Conservation (phyloP, 805 yeast species). For the Wickerhamiella musiphila region DNA sequence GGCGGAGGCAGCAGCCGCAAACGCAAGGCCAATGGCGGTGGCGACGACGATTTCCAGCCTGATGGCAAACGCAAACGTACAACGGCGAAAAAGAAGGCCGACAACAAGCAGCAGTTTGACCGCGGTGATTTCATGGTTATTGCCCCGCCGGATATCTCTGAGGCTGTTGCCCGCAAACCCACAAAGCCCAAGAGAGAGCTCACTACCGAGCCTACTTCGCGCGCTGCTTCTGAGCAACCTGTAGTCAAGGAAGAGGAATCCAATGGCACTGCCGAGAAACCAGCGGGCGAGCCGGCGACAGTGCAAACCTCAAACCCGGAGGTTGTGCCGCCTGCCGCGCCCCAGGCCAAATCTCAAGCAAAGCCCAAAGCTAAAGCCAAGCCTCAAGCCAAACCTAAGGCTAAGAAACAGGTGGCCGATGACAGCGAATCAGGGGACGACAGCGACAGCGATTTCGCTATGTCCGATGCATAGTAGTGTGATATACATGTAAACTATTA, state of each 20-base stretch:
- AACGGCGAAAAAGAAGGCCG: constrained; percentile 9
- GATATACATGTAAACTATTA: too few species aligned
- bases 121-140: constrained; percentile 5
- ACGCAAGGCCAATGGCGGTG: constrained; percentile 16
- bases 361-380: constrained; percentile 1
- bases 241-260: constrained; percentile 8
- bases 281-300: too few species aligned
- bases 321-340: too few species aligned
- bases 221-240: constrained; percentile 3
- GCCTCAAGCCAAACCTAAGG: constrained; percentile 9
- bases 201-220: constrained; percentile 2
- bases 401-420: constrained; percentile 18
- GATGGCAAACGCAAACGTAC: constrained; percentile 16
- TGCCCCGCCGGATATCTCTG: constrained; percentile 14
- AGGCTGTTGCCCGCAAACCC: constrained; percentile 7
- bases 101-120: constrained; percentile 6
- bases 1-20: constrained; percentile 11
- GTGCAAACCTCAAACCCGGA: too few species aligned
- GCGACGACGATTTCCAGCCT: constrained; percentile 20
- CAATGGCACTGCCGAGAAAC: neutral
- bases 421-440: too few species aligned
- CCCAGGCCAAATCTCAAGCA: neutral
- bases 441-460: too few species aligned
- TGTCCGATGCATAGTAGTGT: too few species aligned
- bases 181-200: constrained; percentile 5